These are phyloP conservation scores for Lippia alba DNA, from an alignment of 305 asterid genomes.

Conservation along the genomic window DNA sequence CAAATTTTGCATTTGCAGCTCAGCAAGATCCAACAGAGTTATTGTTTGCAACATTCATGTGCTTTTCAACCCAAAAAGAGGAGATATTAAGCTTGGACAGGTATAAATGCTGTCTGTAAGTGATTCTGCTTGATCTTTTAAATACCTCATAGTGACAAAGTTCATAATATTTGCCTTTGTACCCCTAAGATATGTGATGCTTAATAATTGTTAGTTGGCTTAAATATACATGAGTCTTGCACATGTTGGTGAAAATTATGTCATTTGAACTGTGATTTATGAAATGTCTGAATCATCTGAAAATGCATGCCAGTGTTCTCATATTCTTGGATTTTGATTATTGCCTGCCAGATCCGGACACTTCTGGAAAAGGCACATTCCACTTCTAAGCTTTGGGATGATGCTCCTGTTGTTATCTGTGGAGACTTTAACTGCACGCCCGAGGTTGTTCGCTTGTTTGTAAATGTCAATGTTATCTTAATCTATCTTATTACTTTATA, in stretches of 20 bases:
- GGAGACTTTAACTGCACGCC: slow-evolving; percentile 99
- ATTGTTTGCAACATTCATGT: slow-evolving; percentile 96
- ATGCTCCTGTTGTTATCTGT: slow-evolving; percentile 86
- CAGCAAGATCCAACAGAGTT: slow-evolving; percentile 57
- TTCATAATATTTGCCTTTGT: slow-evolving; percentile 10
- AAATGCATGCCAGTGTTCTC: slow-evolving; percentile 16
- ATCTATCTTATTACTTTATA: slow-evolving; percentile 31
- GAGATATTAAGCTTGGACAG: slow-evolving; percentile 98
- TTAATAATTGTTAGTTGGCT: slow-evolving; percentile 14
- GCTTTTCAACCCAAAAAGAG: slow-evolving; percentile 97
- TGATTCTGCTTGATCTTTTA: slow-evolving; percentile 30
- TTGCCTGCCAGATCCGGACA: slow-evolving; percentile 68
- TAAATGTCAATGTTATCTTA: slow-evolving; percentile 21
- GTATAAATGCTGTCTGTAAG: slow-evolving; percentile 45
- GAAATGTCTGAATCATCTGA: slow-evolving; percentile 14
- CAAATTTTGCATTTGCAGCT: slow-evolving; percentile 51
- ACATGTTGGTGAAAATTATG: not conserved
- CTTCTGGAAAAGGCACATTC: slow-evolving; percentile 83
- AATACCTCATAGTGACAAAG: slow-evolving; percentile 20
- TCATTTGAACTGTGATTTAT: not conserved
- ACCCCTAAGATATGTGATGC: slow-evolving; percentile 16
- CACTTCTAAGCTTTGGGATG: slow-evolving; percentile 92
- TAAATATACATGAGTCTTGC: not conserved
- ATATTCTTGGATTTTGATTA: slow-evolving; percentile 31
- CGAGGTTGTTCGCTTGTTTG: slow-evolving; percentile 53